Conservation (phyloP, 768 basidiomycete genomes). For the Pleurotus cornucopiae region DNA sequence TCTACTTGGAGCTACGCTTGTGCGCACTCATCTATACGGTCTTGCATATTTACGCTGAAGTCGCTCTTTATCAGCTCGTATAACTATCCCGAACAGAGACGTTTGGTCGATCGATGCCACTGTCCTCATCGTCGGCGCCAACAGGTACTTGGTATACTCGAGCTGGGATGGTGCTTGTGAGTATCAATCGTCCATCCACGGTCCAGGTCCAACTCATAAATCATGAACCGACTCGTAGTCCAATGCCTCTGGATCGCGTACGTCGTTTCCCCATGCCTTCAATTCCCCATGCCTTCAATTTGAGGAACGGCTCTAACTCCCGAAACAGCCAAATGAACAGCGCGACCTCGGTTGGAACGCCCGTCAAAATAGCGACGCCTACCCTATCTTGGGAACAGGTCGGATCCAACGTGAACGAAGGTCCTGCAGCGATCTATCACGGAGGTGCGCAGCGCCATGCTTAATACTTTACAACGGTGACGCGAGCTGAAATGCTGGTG, state of each 20-base stretch:
- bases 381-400: conserved; percentile 27
- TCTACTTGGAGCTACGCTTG: conserved; percentile 28
- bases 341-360: conserved; percentile 25
- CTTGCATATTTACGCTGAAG: not conserved
- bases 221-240: conserved; percentile 13
- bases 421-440: conserved; percentile 26
- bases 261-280: not conserved
- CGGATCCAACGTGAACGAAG: conserved; percentile 29
- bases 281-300: not conserved
- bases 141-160: conserved; percentile 27
- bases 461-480: not conserved
- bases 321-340: conserved; percentile 22
- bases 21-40: conserved; percentile 2
- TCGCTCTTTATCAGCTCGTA: conserved; percentile 16
- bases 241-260: conserved; percentile 29
- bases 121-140: conserved; percentile 19
- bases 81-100: conserved; percentile 27
- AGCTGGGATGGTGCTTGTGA: conserved; percentile 27
- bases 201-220: not conserved
- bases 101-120: conserved; percentile 32
- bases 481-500: not conserved
- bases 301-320: not conserved
- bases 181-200: conserved; percentile 1
- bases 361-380: conserved; percentile 28
- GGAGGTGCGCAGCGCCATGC: not conserved